phyloP scores from a whole-genome alignment of 2,329 filamentous ascomycete species.

The Aspergillus quadrilineatus region DNA sequence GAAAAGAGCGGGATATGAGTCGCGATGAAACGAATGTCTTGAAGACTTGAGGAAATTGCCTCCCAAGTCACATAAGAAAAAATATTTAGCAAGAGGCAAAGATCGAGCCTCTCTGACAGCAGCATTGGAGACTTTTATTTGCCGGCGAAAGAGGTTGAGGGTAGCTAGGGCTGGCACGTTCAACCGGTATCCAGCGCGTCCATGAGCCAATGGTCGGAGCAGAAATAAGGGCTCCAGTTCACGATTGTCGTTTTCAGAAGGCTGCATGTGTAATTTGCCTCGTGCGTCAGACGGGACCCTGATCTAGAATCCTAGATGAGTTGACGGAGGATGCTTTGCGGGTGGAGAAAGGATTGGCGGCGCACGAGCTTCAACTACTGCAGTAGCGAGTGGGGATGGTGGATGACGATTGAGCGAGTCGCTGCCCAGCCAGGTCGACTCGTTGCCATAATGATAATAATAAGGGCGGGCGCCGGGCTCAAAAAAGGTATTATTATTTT shows the following conservation, averaged over 20 bases:
- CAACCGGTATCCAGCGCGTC: slow-evolving; percentile 22
- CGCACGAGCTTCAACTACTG: slow-evolving; percentile 33
- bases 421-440: too few relatives aligned
- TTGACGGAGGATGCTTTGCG: slow-evolving; percentile 25
- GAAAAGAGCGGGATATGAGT: too few relatives aligned
- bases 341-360: slow-evolving; percentile 35
- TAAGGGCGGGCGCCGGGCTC: too few relatives aligned
- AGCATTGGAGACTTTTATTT: slow-evolving; percentile 25
- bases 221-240: slow-evolving; percentile 20
- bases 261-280: slow-evolving; percentile 44
- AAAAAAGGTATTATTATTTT: too few relatives aligned
- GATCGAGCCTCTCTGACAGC: slow-evolving; percentile 17
- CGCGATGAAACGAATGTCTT: slow-evolving; percentile 25
- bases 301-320: slow-evolving; percentile 38
- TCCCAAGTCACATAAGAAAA: neutral
- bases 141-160: slow-evolving; percentile 17
- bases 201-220: slow-evolving; percentile 22
- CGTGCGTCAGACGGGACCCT: slow-evolving; percentile 40
- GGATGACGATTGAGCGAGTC: slow-evolving; percentile 13
- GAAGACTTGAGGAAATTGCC: slow-evolving; percentile 13
- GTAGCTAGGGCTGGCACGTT: slow-evolving; percentile 23
- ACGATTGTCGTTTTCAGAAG: slow-evolving; percentile 40
- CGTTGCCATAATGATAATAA: too few relatives aligned
- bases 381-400: slow-evolving; percentile 21
- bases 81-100: slow-evolving; percentile 18